Conservation (phyloP, 495 filamentous ascomycete genomes). For the Rusavskia elegans region DNA sequence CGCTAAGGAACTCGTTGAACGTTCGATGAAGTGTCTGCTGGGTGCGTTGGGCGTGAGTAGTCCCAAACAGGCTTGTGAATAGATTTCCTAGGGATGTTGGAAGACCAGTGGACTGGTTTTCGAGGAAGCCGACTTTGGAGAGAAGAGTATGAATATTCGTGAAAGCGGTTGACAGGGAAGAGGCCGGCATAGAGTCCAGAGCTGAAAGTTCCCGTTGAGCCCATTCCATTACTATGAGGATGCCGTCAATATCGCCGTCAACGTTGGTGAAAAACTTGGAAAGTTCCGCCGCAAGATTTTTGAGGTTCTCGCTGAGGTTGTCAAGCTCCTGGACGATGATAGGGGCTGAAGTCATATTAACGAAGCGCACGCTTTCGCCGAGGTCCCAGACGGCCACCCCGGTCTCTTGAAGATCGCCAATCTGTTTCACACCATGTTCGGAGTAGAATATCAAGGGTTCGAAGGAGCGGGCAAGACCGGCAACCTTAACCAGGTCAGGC, state of each 20-base stretch:
- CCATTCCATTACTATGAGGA: constrained; percentile 91
- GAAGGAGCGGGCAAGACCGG: constrained; percentile 71
- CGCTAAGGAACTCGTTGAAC: constrained; percentile 73
- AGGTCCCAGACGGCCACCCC: constrained; percentile 86
- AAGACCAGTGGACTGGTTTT: constrained; percentile 36
- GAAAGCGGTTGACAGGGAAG: constrained; percentile 46
- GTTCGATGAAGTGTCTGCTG: constrained; percentile 64
- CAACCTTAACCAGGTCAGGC: constrained; percentile 80
- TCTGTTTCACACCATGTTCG: constrained; percentile 70
- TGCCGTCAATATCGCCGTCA: constrained; percentile 80
- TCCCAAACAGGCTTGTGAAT: constrained; percentile 59
- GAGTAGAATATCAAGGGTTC: constrained; percentile 87
- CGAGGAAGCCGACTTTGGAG: constrained; percentile 50
- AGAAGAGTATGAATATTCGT: constrained; percentile 70
- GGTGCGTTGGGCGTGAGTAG: constrained; percentile 62
- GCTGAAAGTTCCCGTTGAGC: constrained; percentile 61
- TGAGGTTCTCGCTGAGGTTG: constrained; percentile 65
- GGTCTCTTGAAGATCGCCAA: constrained; percentile 73
- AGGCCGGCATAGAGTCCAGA: constrained; percentile 35
- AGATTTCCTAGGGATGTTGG: constrained; percentile 52
- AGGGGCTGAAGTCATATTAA: constrained; percentile 76
- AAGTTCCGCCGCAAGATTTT: constrained; percentile 62
- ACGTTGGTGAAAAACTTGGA: constrained; percentile 84
- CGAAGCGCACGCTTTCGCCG: constrained; percentile 69
- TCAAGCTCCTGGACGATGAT: constrained; percentile 75